Conservation (phyloP, 176 grass and related monocot species). For the Carex kokanica region DNA sequence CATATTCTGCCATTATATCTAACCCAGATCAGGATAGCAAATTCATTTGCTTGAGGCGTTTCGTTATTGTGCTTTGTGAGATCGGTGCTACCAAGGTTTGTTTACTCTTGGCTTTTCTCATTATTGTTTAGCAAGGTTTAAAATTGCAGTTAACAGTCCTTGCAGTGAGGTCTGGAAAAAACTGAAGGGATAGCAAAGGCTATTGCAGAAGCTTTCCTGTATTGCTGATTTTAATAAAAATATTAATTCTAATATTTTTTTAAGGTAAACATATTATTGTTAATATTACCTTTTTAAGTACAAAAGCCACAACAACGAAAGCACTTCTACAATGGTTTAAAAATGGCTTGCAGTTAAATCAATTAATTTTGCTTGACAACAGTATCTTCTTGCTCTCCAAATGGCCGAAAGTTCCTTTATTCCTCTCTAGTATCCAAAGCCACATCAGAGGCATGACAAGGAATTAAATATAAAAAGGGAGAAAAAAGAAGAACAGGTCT, state of each 20-base stretch:
- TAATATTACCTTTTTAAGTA: too few species aligned
- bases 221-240: not conserved
- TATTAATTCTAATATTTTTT: not conserved
- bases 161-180: not conserved
- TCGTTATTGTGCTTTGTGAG: slow-evolving; percentile 93
- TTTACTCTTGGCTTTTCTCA: slow-evolving; percentile 1
- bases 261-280: not conserved
- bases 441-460: too few species aligned
- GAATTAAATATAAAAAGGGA: too few species aligned
- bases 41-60: slow-evolving; percentile 87
- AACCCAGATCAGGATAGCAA: slow-evolving; percentile 88
- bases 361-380: too few species aligned
- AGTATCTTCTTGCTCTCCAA: too few species aligned
- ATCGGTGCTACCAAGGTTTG: slow-evolving; percentile 81
- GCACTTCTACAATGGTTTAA: too few species aligned
- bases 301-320: too few species aligned
- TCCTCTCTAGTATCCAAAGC: too few species aligned
- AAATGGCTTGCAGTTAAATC: too few species aligned
- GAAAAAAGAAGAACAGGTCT: too few species aligned
- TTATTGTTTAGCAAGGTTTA: not conserved
- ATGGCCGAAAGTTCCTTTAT: too few species aligned
- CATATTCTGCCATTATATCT: slow-evolving; percentile 82
- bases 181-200: not conserved
- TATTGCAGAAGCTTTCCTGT: not conserved
- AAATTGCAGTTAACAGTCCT: not conserved